Evolutionary conservation across 1,284 basidiomycete species (phyloP).

Genomic region (Flammula alnicola): DNA sequence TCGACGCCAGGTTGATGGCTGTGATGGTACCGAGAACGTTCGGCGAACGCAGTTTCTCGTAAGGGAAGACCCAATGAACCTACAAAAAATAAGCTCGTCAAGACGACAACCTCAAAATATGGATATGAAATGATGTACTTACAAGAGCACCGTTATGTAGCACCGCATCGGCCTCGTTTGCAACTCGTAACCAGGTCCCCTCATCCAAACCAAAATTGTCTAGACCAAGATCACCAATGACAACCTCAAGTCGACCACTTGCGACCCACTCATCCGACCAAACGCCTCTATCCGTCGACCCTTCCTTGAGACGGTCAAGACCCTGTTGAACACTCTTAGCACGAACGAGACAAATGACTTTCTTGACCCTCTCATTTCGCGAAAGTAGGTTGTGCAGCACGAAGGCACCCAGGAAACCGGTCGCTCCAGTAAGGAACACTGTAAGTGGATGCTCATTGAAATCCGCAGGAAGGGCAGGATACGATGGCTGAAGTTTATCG

Average conservation of each 20-base stretch:
- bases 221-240: conserved; percentile 87
- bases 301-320: conserved; percentile 74
- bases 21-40: conserved; percentile 93
- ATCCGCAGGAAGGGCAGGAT: conserved; percentile 58
- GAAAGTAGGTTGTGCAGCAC: conserved; percentile 84
- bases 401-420: conserved; percentile 97
- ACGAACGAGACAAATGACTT: conserved; percentile 93
- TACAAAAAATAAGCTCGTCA: conserved; percentile 39
- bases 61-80: conserved; percentile 99
- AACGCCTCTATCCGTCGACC: conserved; percentile 83
- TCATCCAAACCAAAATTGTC: conserved; percentile 79
- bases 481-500: conserved; percentile 62
- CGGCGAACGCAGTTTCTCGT: conserved; percentile 88
- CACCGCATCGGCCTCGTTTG: conserved; percentile 81
- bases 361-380: conserved; percentile 66
- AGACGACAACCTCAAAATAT: conserved; percentile 3
- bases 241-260: conserved; percentile 76
- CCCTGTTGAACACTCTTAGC: conserved; percentile 71
- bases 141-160: conserved; percentile 97
- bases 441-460: conserved; percentile 64
- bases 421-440: conserved; percentile 95
- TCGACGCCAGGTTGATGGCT: conserved; percentile 80
- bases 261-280: conserved; percentile 92
- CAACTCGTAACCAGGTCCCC: conserved; percentile 70
- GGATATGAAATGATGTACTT: too few relatives aligned